phyloP scores from a whole-genome alignment of 768 basidiomycete species.

The Hortiboletus campestris region DNA sequence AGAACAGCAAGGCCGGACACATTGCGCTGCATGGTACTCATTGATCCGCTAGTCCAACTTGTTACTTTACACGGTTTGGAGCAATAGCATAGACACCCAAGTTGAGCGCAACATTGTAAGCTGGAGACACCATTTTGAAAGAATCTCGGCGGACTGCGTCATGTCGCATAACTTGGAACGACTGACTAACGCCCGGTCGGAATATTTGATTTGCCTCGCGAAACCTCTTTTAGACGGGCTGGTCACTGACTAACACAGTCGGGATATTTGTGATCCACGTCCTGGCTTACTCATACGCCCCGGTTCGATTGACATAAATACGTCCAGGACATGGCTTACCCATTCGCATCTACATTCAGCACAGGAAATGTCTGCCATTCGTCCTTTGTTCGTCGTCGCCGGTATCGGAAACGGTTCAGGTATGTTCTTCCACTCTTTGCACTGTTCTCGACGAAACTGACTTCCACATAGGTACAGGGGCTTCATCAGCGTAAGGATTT shows the following conservation, averaged over 20 bases:
- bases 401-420: constrained; percentile 47
- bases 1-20: constrained; percentile 83
- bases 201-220: too few relatives aligned
- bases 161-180: too few relatives aligned
- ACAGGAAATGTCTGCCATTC: constrained; percentile 32
- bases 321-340: not conserved
- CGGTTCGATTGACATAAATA: constrained; percentile 9
- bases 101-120: not conserved
- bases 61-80: constrained; percentile 11
- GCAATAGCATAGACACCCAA: constrained; percentile 16
- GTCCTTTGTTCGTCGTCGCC: constrained; percentile 57
- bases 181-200: too few relatives aligned
- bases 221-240: too few relatives aligned
- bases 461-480: constrained; percentile 48
- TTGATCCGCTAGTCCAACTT: constrained; percentile 14
- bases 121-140: too few relatives aligned
- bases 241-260: too few relatives aligned
- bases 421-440: constrained; percentile 2
- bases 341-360: not conserved
- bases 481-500: constrained; percentile 50
- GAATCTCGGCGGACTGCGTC: too few relatives aligned
- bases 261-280: too few relatives aligned
- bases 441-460: not conserved
- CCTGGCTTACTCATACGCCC: too few relatives aligned
- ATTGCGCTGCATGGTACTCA: constrained; percentile 42